Evolutionary conservation across 1,284 basidiomycete genomes (phyloP).

Genomic region (Vanrija humicola): DNA sequence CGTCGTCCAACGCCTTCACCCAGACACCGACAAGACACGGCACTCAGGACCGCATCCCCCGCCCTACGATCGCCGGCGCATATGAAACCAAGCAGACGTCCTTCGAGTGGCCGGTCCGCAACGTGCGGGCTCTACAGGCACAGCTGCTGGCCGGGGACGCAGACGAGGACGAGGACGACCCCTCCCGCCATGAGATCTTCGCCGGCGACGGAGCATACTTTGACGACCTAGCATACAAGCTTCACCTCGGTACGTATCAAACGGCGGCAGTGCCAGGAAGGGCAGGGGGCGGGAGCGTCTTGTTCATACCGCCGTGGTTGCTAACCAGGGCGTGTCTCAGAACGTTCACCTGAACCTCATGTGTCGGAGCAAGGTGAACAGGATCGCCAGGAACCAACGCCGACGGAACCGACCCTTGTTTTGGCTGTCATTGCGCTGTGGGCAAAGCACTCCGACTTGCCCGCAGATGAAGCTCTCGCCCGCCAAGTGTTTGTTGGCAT

Average conservation of each 20-base stretch:
- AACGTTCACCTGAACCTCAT: conserved; percentile 5
- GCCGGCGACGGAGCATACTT: conserved; percentile 59
- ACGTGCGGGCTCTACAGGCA: conserved; percentile 12
- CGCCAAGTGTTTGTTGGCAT: conserved; percentile 69
- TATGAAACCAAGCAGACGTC: conserved; percentile 21
- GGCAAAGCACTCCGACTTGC: conserved; percentile 12
- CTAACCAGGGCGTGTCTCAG: conserved; percentile 13
- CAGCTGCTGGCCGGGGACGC: conserved; percentile 20
- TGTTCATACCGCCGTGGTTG: background rate
- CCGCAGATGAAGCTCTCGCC: conserved; percentile 50
- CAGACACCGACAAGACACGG: no score
- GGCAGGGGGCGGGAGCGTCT: no score
- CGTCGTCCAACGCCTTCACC: no score
- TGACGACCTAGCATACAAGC: conserved; percentile 68
- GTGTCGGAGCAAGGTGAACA: background rate
- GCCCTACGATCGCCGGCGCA: background rate
- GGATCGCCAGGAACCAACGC: background rate
- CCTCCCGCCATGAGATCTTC: conserved; percentile 58
- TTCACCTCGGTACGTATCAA: conserved; percentile 43
- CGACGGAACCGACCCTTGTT: conserved; percentile 15
- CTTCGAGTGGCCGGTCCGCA: conserved; percentile 28
- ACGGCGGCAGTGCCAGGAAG: background rate
- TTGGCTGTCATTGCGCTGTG: conserved; percentile 21
- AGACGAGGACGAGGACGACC: conserved; percentile 21
- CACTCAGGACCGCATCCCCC: no score